Percentiles rank a stretch among this genome's conserved stretches.
These are phyloP conservation scores for Pseudogymnoascus sp. DNA, from an alignment of 2,329 filamentous ascomycete species.

Conservation along the genomic window DNA sequence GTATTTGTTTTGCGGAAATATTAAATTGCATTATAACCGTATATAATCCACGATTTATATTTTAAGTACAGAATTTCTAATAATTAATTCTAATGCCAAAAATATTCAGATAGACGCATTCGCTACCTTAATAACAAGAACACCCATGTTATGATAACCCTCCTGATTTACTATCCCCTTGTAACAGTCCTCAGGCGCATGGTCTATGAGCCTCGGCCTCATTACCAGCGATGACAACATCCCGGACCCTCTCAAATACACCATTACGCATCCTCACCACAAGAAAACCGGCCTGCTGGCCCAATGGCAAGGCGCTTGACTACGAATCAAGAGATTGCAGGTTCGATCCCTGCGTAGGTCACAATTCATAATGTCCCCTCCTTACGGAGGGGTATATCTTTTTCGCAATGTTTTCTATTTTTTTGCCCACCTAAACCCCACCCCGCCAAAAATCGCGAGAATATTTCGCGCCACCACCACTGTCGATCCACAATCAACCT, in stretches of 20 bases:
- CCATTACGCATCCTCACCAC: not conserved
- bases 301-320: conserved; percentile 52
- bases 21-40: not conserved
- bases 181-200: too few relatives aligned
- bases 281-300: conserved; percentile 31
- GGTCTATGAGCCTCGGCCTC: too few relatives aligned
- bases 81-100: not conserved
- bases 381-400: not conserved
- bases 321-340: conserved; percentile 40
- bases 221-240: not conserved
- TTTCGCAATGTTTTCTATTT: not conserved
- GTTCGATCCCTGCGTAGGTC: conserved; percentile 26
- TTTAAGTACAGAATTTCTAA: not conserved
- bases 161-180: too few relatives aligned
- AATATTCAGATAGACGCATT: too few relatives aligned
- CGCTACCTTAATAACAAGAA: too few relatives aligned
- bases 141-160: too few relatives aligned
- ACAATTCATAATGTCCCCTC: conserved; percentile 9
- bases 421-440: not conserved
- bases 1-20: not conserved
- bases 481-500: not conserved
- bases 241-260: not conserved
- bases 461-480: not conserved
- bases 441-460: not conserved
- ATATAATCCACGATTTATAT: not conserved